Conservation (phyloP, 805 yeast species). For the Candida mattraensis region DNA sequence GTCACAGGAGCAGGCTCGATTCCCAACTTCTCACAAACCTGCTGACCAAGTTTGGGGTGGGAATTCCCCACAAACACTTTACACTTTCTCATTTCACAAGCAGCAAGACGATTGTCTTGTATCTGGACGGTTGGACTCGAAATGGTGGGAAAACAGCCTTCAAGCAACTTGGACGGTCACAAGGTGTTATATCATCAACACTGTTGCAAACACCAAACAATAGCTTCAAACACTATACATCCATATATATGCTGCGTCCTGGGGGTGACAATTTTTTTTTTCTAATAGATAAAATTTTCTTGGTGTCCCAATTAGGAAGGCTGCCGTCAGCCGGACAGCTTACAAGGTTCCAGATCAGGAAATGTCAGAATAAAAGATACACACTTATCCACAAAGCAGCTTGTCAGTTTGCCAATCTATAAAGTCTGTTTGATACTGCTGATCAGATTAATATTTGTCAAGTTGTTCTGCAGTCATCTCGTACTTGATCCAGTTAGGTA, state of each 20-base stretch:
- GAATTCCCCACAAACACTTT: slow-evolving; percentile 96
- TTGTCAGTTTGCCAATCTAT: too few relatives aligned
- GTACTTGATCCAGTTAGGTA: slow-evolving; percentile 60
- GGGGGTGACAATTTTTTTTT: too few relatives aligned
- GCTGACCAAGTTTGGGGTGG: slow-evolving; percentile 89
- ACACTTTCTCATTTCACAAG: slow-evolving; percentile 82
- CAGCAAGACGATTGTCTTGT: slow-evolving; percentile 4
- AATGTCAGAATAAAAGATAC: too few relatives aligned
- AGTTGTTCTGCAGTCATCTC: slow-evolving; percentile 30
- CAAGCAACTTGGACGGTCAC: too few relatives aligned
- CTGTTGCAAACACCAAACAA: too few relatives aligned
- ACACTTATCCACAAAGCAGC: too few relatives aligned
- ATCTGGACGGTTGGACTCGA: background rate
- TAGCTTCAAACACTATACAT: background rate
- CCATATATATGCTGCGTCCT: background rate
- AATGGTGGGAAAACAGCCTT: slow-evolving; percentile 10
- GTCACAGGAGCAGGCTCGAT: slow-evolving; percentile 93
- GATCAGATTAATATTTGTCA: slow-evolving; percentile 14
- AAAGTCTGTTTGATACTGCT: too few relatives aligned
- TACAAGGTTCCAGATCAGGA: too few relatives aligned
- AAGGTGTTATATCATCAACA: too few relatives aligned
- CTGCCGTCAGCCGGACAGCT: slow-evolving; percentile 8
- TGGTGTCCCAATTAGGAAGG: slow-evolving; percentile 9
- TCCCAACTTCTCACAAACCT: slow-evolving; percentile 88
- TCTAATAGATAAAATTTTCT: slow-evolving; percentile 5